phyloP scores from a whole-genome alignment of 208 protist genomes.

The Leishmania gerbilli region DNA sequence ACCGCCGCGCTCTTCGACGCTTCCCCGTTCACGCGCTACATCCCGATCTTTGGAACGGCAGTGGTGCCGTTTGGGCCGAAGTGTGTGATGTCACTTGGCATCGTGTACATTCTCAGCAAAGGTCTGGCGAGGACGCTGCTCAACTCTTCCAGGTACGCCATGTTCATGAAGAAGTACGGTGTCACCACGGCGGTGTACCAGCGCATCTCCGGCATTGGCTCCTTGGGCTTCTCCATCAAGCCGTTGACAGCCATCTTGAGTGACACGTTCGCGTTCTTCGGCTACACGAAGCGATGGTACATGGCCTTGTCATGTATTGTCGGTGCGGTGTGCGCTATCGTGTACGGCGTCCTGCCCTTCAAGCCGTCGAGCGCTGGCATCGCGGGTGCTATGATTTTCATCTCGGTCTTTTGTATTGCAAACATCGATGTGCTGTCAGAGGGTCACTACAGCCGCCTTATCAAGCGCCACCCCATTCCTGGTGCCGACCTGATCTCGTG shows the following conservation, averaged over 20 bases:
- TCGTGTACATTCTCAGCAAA: slow-evolving; percentile 51
- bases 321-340: slow-evolving; percentile 37
- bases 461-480: slow-evolving; percentile 40
- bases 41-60: slow-evolving; percentile 39
- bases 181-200: slow-evolving; percentile 36
- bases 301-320: slow-evolving; percentile 41
- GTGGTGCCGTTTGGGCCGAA: slow-evolving; percentile 40
- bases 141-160: slow-evolving; percentile 32
- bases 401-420: slow-evolving; percentile 43
- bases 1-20: slow-evolving; percentile 29
- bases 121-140: slow-evolving; percentile 36
- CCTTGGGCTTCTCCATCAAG: slow-evolving; percentile 66
- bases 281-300: slow-evolving; percentile 69
- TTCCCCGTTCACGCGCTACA: slow-evolving; percentile 26
- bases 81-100: slow-evolving; percentile 32
- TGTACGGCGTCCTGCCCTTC: slow-evolving; percentile 45
- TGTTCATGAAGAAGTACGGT: slow-evolving; percentile 46
- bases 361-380: slow-evolving; percentile 37
- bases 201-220: slow-evolving; percentile 32
- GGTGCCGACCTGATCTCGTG: slow-evolving; percentile 45
- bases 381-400: slow-evolving; percentile 47
- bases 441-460: slow-evolving; percentile 62
- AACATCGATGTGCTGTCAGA: slow-evolving; percentile 62
- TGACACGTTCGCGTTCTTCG: slow-evolving; percentile 47
- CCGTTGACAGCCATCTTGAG: slow-evolving; percentile 53